phyloP scores from a whole-genome alignment of 306 rosid genomes.

The Prunus kanzakura region DNA sequence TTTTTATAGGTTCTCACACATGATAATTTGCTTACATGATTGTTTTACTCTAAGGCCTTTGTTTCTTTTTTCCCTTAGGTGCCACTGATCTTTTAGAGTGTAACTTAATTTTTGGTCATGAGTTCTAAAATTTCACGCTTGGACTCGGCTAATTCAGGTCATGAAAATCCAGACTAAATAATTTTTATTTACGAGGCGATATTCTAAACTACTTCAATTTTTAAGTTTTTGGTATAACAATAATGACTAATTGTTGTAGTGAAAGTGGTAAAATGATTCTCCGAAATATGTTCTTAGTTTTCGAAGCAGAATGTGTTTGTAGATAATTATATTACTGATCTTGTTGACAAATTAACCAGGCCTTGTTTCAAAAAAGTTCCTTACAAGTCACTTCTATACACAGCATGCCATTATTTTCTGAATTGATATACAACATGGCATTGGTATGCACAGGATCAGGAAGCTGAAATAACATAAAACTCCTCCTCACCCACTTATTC shows the following conservation, averaged over 20 bases:
- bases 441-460: background rate
- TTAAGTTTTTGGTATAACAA: too few relatives aligned
- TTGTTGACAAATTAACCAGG: background rate
- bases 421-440: background rate
- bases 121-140: too few relatives aligned
- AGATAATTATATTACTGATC: conserved; percentile 9
- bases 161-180: too few relatives aligned
- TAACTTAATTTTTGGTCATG: too few relatives aligned
- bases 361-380: background rate
- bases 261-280: background rate
- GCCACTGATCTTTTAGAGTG: too few relatives aligned
- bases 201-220: too few relatives aligned
- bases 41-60: too few relatives aligned
- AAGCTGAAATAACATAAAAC: background rate
- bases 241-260: background rate
- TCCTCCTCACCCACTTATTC: background rate
- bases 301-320: background rate
- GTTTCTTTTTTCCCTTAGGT: too few relatives aligned
- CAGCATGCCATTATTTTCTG: background rate
- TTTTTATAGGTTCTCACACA: too few relatives aligned
- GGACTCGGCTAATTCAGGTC: too few relatives aligned
- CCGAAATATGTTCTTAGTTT: background rate
- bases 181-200: too few relatives aligned
- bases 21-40: too few relatives aligned
- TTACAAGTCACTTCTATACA: background rate